Base-by-base conservation (phyloP, 2,329 filamentous ascomycete genomes). In the Fonsecaea monophora region DNA sequence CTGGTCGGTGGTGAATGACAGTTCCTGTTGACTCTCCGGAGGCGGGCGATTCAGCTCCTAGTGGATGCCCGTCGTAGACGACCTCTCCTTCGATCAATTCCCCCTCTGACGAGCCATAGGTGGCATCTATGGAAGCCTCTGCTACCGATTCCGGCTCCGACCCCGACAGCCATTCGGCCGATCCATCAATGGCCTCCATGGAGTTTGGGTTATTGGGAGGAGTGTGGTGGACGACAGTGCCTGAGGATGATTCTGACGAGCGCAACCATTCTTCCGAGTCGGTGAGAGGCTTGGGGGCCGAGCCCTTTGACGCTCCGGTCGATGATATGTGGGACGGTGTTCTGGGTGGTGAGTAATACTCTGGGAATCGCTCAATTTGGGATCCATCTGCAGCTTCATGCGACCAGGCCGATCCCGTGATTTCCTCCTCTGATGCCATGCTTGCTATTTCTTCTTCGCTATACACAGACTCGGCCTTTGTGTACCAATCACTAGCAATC, bases 211-310 rank as follows among this genome's bases (percentile, higher is more conserved):
- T 10, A 10, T 48, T 48, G 1, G 42, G 42, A 21, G 42, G 42
- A 21, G 42, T 48, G n/a, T 48, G 42, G n/a, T 48, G 42, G n/a
- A 48, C 42, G 7, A 48, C 42, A 7, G n/a, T 48, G 42, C 42
- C 42, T 7, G 42, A 18, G 6, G 42, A 48, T 1, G 18, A 4
- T 10, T 48, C 42, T 6, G 42, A 48, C 5, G 38, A 42, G 12
- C n/a, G 5, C n/a, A 21, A 7, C n/a, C 42, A 48, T 21, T 40
- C 38, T 13, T 40, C 38, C n/a, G 42, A 48, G n/a, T 48, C 42
- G 9, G 42, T 8, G 7, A 48, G n/a, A 18, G 42, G 8, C 7
- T 18, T 21, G 15, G n/a, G 42, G 18, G 6, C 4, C n/a, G 42
- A 48, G 10, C 42, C 42, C 10, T 3, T 12, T 10, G 6, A 6